Evolutionary conservation across 495 filamentous ascomycete species (phyloP).

Genomic region (Penicillium bovifimosum): DNA sequence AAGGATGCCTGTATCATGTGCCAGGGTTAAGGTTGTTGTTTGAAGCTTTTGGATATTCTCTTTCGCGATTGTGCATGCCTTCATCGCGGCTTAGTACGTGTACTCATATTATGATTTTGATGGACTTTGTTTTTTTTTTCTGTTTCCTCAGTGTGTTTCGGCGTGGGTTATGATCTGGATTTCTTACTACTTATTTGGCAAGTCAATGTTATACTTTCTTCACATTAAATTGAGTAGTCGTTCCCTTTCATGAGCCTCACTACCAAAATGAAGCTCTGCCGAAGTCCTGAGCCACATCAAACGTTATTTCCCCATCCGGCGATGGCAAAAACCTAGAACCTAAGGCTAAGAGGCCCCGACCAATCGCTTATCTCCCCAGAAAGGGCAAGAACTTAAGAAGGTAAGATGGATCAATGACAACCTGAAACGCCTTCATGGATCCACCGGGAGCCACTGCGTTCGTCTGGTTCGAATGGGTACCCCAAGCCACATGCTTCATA

Average conservation of each 20-base stretch:
- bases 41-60: constrained; percentile 11
- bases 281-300: too few species aligned
- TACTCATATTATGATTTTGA: constrained; percentile 42
- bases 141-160: constrained; percentile 11
- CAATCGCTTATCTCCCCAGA: background rate
- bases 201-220: background rate
- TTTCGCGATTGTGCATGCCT: constrained; percentile 18
- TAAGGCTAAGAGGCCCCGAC: background rate
- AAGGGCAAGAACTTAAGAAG: background rate
- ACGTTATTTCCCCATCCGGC: constrained; percentile 6
- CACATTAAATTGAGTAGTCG: background rate
- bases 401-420: background rate
- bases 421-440: background rate
- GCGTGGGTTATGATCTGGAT: constrained; percentile 14
- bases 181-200: constrained; percentile 5
- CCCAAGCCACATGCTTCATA: constrained; percentile 1
- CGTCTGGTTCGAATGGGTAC: background rate
- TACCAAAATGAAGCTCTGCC: too few species aligned
- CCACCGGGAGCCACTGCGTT: background rate
- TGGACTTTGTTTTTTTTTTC: constrained; percentile 26
- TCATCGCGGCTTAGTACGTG: constrained; percentile 12
- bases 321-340: background rate
- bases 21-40: constrained; percentile 54
- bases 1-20: constrained; percentile 87
- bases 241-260: too few species aligned